A percentile compares a stretch with the other conserved stretches of the same genome.
Conservation (phyloP, 2,329 filamentous ascomycete genomes). For the Helicocarpus griseus region DNA sequence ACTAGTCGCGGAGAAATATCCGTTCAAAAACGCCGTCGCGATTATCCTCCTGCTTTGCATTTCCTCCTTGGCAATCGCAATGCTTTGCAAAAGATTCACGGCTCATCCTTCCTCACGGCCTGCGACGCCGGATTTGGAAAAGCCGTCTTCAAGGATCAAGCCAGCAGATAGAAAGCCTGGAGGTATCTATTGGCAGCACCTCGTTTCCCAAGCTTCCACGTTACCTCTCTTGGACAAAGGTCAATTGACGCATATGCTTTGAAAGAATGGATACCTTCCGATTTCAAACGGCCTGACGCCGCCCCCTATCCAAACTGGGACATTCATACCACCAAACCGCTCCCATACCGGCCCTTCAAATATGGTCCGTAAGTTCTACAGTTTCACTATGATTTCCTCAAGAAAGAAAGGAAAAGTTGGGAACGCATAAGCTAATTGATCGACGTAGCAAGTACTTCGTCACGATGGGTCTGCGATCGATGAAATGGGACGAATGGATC, state of each 20-base stretch:
- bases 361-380: constrained; percentile 51
- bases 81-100: background rate
- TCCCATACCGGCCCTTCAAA: constrained; percentile 69
- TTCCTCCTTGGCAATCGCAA: background rate
- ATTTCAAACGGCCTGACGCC: constrained; percentile 52
- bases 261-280: constrained; percentile 46
- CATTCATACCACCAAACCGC: constrained; percentile 56
- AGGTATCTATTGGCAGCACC: constrained; percentile 26
- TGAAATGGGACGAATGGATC: constrained; percentile 68
- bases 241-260: background rate
- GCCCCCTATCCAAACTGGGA: constrained; percentile 60
- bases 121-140: constrained; percentile 38
- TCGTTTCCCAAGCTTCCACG: background rate
- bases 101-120: constrained; percentile 9
- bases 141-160: constrained; percentile 27
- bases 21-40: background rate
- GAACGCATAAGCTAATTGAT: background rate
- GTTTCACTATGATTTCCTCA: background rate
- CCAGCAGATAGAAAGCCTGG: constrained; percentile 34
- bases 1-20: background rate
- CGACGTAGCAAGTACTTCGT: constrained; percentile 53
- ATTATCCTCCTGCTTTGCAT: background rate
- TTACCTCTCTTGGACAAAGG: background rate
- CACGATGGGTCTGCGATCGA: constrained; percentile 65
- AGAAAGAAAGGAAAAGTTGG: background rate